Conservation (phyloP, 2,329 filamentous ascomycete genomes). For the Penicillium sp. region DNA sequence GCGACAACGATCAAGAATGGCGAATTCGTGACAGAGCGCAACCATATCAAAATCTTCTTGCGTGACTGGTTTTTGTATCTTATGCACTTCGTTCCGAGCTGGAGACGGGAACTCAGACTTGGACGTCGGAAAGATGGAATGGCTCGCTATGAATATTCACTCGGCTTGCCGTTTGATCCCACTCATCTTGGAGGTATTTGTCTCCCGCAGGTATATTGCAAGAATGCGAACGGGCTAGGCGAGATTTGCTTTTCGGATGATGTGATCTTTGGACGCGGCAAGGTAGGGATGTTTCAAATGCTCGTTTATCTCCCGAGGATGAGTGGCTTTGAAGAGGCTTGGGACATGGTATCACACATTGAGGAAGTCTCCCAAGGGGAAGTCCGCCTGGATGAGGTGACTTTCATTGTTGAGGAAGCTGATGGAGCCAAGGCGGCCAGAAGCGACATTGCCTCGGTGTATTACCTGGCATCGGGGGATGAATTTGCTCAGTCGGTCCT, state of each 20-base stretch:
- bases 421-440: background rate
- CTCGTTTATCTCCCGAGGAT: slow-evolving; percentile 26
- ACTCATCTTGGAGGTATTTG: slow-evolving; percentile 32
- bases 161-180: slow-evolving; percentile 36
- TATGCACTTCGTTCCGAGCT: slow-evolving; percentile 34
- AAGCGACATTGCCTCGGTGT: background rate
- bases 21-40: slow-evolving; percentile 32
- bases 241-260: slow-evolving; percentile 34
- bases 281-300: slow-evolving; percentile 34
- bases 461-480: slow-evolving; percentile 29
- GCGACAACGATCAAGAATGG: slow-evolving; percentile 39
- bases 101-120: slow-evolving; percentile 30
- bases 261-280: slow-evolving; percentile 28
- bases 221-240: slow-evolving; percentile 3
- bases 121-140: slow-evolving; percentile 33
- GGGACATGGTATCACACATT: background rate
- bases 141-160: slow-evolving; percentile 31
- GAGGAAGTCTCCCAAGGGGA: slow-evolving; percentile 8
- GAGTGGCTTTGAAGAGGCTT: slow-evolving; percentile 1
- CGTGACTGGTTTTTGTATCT: slow-evolving; percentile 37
- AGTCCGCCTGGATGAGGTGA: background rate
- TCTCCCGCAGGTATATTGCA: slow-evolving; percentile 39
- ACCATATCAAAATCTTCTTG: slow-evolving; percentile 33
- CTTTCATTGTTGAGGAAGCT: slow-evolving; percentile 13
- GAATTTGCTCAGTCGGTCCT: slow-evolving; percentile 31